Evolutionary conservation across 768 basidiomycete species (phyloP), one percentile per base, ranked within the genome.

Genomic region (Tulasnella sp.): DNA sequence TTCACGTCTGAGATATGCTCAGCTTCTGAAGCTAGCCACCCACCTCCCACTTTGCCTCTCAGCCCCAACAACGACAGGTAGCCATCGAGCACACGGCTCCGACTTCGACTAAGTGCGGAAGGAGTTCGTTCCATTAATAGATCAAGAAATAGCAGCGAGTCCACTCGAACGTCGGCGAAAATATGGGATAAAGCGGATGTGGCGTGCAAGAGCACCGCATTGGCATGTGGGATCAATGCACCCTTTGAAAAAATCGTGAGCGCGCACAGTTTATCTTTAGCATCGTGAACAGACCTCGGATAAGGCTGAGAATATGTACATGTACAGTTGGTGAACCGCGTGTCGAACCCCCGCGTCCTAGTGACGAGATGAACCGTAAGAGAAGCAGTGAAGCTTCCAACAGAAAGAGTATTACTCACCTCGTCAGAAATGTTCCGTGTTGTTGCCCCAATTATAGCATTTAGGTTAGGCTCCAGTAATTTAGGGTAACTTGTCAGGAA

Each of bases 131-230:
- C 90, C 4, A 98, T 87, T 56, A 95, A 88, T 34, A 97, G 84
- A 82, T 93, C 89, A 62, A 98, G 85, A 82, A 95, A 90, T 18
- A 92, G 91, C 77, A 97, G 88, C 3, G 95, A 94, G 83, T 98
- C 97, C 52, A 98, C 89, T 21, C 96, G 90, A 80, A 98, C 95
- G 84, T 97, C 95, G 31, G 96, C 96, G 84, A 96, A 98, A 72
- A 99, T 97, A 82, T 97, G 94, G 0, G 95, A 96, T 84, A 97
- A 93, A 0, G 95, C 95, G 14, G 96, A 97, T 8, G 94, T 92
- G 0, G 91, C 91, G 84, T 96, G 97, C 21, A 99, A 89, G 34
- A 98, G 87, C 7, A 98, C 87, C 0, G 91, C 83, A 1, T 94
- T 87, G 0, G 92, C 87, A 83, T 98, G 94, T 6, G 97, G 96